Evolutionary conservation across 371 early-diverging fungal species (phyloP), one percentile per base, ranked within the genome.

Genomic region (Blakeslea trispora): DNA sequence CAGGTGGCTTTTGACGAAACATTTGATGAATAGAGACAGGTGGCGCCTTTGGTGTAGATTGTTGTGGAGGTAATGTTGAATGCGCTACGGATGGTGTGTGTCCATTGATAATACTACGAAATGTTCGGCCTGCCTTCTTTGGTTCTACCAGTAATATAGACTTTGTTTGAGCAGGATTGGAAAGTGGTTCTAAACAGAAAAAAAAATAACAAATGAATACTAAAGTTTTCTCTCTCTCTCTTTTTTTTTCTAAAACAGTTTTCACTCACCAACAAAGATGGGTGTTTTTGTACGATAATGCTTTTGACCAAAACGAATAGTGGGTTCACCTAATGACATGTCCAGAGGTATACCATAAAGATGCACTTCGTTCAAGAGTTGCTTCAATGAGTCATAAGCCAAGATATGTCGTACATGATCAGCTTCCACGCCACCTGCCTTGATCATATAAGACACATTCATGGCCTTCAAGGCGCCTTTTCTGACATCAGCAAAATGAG

Each of bases 391-490:
- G 41, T 78, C 79, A 51, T 75, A 78, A 1, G 55, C 62, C 0
- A 78, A 52, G 0, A 64, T 46, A n/a, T 63, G 61, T 34, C 65
- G 56, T 0, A 78, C 47, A 50, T 67, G 41, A 9, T 69, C 73
- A 0, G 64, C 71, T 14, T 60, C 51, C 1, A 68, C 59, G 15
- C 82, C 84, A 19, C 72, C 75, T 35, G 77, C 77, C 37, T 73
- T 69, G 5, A 71, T 68, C 50, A 79, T 69, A 51, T 85, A 83
- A 14, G 83, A 62, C 35, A 72, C 63, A 64, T 89, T 84, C 87
- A 94, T 87, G 0, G 89, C 86, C 63, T 84, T 81, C 22, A 92
- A 61, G 1, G 90, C 93, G 5, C 82, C 84, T 44, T 86, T 79
- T 9, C 96, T 85, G 22, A 95, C 78, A 28, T 80, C 81, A 0